These are phyloP conservation scores for Phytophthora megakarya DNA, from an alignment of 352 stramenopile species.

Conservation along the genomic window DNA sequence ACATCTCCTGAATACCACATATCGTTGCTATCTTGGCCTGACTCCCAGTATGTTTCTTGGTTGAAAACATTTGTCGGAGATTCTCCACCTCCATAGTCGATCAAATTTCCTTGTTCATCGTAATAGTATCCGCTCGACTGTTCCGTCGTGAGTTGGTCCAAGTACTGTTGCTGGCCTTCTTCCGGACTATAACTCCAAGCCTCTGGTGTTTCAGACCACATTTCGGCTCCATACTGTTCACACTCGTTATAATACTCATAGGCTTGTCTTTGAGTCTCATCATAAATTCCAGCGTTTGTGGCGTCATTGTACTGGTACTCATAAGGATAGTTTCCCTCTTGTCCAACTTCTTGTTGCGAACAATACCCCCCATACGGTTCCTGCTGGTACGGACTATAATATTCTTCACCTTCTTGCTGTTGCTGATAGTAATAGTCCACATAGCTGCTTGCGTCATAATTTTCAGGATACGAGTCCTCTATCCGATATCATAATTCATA, in stretches of 20 bases:
- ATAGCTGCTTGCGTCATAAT: constrained; percentile 22
- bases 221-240: constrained; percentile 1
- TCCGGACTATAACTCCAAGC: constrained; percentile 21
- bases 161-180: constrained; percentile 20
- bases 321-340: neutral
- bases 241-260: constrained; percentile 18
- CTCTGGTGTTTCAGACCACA: constrained; percentile 4
- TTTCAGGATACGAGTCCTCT: constrained; percentile 18
- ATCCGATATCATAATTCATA: neutral
- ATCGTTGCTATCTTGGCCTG: constrained; percentile 37
- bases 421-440: constrained; percentile 21
- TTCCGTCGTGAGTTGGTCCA: constrained; percentile 29
- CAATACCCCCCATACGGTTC: constrained; percentile 17
- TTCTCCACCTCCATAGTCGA: constrained; percentile 21
- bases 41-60: constrained; percentile 58
- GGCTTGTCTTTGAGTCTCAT: constrained; percentile 3
- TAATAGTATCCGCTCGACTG: constrained; percentile 34
- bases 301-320: constrained; percentile 23
- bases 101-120: constrained; percentile 30
- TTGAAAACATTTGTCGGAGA: constrained; percentile 39
- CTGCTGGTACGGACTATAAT: constrained; percentile 12
- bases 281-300: neutral
- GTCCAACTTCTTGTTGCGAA: constrained; percentile 9
- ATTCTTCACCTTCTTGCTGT: constrained; percentile 3
- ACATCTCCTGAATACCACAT: constrained; percentile 2